Evolutionary conservation across 2,329 filamentous ascomycete genomes (phyloP), one percentile per base, ranked within the genome.

Genomic region (Diplodia corticola): DNA sequence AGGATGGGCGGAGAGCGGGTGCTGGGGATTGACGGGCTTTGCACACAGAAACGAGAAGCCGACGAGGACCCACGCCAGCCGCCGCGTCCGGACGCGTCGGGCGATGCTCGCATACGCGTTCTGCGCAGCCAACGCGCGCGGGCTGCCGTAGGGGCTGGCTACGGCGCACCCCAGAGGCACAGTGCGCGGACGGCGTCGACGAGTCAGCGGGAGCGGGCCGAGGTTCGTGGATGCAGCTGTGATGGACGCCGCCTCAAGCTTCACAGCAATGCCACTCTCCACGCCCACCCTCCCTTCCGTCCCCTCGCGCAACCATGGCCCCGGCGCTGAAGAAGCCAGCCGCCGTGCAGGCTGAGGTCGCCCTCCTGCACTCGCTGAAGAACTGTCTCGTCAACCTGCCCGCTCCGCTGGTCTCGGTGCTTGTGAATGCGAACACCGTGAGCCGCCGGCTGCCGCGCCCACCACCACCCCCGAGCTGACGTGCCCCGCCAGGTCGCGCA

Each of bases 301-400:
- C 37, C 53, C 63, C 60, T 67, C 51, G 51, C 63, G 57, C 46
- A 67, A 15, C 54, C 61, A 78, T 78, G 76, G 70, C 70, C 51
- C 73, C 76, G 59, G 72, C 67, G 35, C 66, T 72, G 50, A 83
- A 60, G 24, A 65, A 65, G 64, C 64, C 53, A 50, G 64, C 64
- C 51, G 46, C 80, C 73, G 89, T 89, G 37, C 85, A 90, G 68
- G 93, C 92, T 67, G 93, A 97, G 81, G 85, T 98, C 70, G 90
- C 90, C 64, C 85, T 98, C 68, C 87, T 92, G 55, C 91, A 93
- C 71, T 78, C 74, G 20, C 85, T 98, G 67, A 96, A 96, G 83
- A 98, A 90, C 78, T 99, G 95, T 80, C 85, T 99, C 63, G 91
- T 97, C 77, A 98, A 98, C 80, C 86, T 99, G 60, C 95, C 95